Percentiles rank a stretch among this genome's conserved stretches.
Evolutionary conservation across 2,329 filamentous ascomycete species (phyloP).

Genomic region (Eutypa lata): DNA sequence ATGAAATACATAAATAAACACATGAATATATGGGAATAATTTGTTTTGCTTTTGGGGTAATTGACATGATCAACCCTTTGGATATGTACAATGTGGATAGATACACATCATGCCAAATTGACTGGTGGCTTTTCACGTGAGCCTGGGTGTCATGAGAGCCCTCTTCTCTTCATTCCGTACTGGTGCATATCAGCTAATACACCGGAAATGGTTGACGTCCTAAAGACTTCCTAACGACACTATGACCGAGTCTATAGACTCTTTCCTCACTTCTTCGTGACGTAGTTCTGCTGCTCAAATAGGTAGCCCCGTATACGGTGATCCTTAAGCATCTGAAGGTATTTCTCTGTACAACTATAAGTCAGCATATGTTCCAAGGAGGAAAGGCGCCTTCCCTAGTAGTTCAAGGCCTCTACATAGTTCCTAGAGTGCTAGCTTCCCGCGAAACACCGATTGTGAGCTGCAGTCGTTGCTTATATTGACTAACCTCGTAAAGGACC

Average conservation of each 20-base stretch:
- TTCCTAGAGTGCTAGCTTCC: background rate
- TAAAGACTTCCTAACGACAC: too few relatives aligned
- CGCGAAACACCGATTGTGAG: background rate
- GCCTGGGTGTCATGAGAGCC: background rate
- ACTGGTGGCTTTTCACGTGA: background rate
- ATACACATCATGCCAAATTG: background rate
- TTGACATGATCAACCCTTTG: background rate
- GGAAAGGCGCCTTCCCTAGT: background rate
- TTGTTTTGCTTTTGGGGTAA: background rate
- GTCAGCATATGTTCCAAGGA: background rate
- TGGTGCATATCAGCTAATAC: background rate
- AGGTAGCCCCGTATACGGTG: slow-evolving; percentile 76
- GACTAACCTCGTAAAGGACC: slow-evolving; percentile 74
- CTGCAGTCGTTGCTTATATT: background rate
- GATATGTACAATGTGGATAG: background rate
- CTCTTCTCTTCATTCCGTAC: background rate
- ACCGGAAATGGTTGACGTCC: background rate
- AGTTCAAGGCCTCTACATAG: background rate
- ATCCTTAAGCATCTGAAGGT: slow-evolving; percentile 73
- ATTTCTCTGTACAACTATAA: slow-evolving; percentile 43
- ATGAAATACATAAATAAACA: too few relatives aligned
- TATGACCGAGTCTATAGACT: too few relatives aligned
- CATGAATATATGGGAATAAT: too few relatives aligned
- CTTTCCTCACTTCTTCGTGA: slow-evolving; percentile 27
- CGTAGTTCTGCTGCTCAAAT: slow-evolving; percentile 76